Percentiles rank a stretch among this genome's conserved stretches.
Evolutionary conservation across 2,329 filamentous ascomycete species (phyloP).

Genomic region (Endothia cerciana): DNA sequence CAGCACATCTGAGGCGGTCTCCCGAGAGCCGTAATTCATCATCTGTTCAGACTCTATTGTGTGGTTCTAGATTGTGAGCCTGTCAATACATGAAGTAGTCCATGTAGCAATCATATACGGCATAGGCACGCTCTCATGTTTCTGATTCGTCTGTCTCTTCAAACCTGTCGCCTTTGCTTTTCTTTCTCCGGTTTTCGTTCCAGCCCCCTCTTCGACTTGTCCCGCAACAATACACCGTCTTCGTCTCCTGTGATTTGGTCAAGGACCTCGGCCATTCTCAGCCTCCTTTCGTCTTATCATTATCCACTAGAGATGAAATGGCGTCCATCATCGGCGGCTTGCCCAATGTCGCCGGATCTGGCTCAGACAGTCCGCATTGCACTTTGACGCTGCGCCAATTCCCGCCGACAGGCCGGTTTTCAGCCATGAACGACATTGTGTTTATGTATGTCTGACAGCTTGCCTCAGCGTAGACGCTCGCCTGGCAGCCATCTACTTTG

Average conservation of each 20-base stretch:
- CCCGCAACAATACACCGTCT: not conserved
- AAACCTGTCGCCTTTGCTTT: no score
- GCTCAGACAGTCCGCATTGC: conserved; percentile 38
- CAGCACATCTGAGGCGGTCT: no score
- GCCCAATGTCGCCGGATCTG: conserved; percentile 33
- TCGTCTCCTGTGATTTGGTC: not conserved
- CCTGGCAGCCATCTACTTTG: conserved; percentile 44
- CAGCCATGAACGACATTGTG: conserved; percentile 43
- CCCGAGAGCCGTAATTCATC: no score
- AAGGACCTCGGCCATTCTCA: not conserved
- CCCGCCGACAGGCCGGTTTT: conserved; percentile 40
- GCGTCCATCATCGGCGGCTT: conserved; percentile 34
- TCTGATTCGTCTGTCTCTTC: no score
- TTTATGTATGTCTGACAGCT: conserved; percentile 41
- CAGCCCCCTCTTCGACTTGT: not conserved
- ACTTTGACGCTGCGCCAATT: conserved; percentile 42
- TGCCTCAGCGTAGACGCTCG: conserved; percentile 41
- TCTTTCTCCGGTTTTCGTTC: no score
- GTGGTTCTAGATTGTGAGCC: no score
- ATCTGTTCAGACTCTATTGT: no score
- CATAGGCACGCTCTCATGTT: no score
- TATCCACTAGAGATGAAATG: conserved; percentile 26
- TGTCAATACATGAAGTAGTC: no score
- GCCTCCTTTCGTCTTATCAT: conserved; percentile 1
- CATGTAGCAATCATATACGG: no score